These are phyloP conservation scores for Metschnikowia proteae DNA, from an alignment of 805 yeast species.

Conservation along the genomic window DNA sequence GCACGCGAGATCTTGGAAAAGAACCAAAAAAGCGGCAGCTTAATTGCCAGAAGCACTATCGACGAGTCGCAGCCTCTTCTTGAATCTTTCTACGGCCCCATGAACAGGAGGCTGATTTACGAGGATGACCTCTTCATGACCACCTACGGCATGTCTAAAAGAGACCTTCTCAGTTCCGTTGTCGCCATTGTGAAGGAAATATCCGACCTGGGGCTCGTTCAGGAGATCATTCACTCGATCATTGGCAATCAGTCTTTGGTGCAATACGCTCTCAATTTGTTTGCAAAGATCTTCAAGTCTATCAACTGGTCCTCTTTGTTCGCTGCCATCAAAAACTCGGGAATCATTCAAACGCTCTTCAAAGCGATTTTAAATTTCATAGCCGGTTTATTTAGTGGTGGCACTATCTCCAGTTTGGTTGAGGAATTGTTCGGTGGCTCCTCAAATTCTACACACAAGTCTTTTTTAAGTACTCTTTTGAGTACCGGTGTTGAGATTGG, in stretches of 20 bases:
- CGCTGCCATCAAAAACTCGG: constrained; percentile 26
- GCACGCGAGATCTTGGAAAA: constrained; percentile 8
- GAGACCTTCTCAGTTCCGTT: constrained; percentile 17
- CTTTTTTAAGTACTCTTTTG: constrained; percentile 13
- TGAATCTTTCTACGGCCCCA: constrained; percentile 9
- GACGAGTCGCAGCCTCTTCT: constrained; percentile 13
- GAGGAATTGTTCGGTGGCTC: constrained; percentile 13
- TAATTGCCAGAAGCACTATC: constrained; percentile 10
- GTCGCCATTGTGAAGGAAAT: constrained; percentile 20
- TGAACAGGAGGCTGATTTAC: constrained; percentile 12
- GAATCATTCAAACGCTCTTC: constrained; percentile 19
- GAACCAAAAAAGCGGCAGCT: not conserved
- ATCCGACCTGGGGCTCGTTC: constrained; percentile 21
- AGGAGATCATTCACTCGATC: constrained; percentile 21
- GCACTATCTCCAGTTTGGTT: constrained; percentile 10
- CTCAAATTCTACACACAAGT: constrained; percentile 14
- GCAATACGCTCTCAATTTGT: constrained; percentile 20
- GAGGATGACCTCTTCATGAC: constrained; percentile 8
- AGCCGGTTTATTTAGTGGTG: constrained; percentile 15
- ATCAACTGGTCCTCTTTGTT: constrained; percentile 22
- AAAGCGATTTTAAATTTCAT: constrained; percentile 13
- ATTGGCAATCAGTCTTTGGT: constrained; percentile 21
- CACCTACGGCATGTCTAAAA: constrained; percentile 15
- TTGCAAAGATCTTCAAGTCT: constrained; percentile 21
- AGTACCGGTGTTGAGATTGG: constrained; percentile 15